Base-by-base conservation (phyloP, 2,329 filamentous ascomycete genomes). In the Fusarium mangiferae region DNA sequence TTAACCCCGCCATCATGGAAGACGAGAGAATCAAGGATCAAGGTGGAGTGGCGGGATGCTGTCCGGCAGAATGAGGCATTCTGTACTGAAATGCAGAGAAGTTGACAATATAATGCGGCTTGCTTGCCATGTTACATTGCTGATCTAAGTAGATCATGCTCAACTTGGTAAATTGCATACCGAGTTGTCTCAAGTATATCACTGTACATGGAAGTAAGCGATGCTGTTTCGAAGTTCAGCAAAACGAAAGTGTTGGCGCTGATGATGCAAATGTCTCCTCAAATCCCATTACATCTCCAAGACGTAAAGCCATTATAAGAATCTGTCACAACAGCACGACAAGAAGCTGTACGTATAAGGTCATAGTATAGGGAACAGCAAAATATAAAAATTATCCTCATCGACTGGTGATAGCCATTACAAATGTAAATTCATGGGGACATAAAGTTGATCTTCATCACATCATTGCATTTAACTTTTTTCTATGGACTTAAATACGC, bases 401-500 rank as follows among this genome's bases (percentile, higher is more conserved):
- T 18, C 7, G 13, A 36, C n/a, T 26, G 9, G 33, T 10, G 20
- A 26, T 13, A 36, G 48, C 20, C 48, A 26, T 52, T 9, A 11
- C n/a, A 15, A 10, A 52, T 36, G 3, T 15, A 22, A 20, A 48
- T 24, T 59, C 7, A 48, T 17, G 17, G 17, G 13, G 15, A n/a
- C 17, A 44, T 7, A 24, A 22, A 28, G 14, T 49, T 38, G 13
- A 28, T 18, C 33, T 59, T 77, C 52, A 65, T 70, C 75, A 76
- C 66, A 72, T 77, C 74, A 30, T 76, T 54, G 64, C 58, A 74
- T 78, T 78, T 62, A 66, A 77, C 72, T 74, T 77, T 68, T 78
- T 62, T 73, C 62, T 69, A 67, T 64, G 15, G 44, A 69, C 60
- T 55, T 41, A 61, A 60, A 67, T 49, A 62, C 58, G 36, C 35